Evolutionary conservation across 352 stramenopile species (phyloP).

Genomic region (Phytophthora multivora): DNA sequence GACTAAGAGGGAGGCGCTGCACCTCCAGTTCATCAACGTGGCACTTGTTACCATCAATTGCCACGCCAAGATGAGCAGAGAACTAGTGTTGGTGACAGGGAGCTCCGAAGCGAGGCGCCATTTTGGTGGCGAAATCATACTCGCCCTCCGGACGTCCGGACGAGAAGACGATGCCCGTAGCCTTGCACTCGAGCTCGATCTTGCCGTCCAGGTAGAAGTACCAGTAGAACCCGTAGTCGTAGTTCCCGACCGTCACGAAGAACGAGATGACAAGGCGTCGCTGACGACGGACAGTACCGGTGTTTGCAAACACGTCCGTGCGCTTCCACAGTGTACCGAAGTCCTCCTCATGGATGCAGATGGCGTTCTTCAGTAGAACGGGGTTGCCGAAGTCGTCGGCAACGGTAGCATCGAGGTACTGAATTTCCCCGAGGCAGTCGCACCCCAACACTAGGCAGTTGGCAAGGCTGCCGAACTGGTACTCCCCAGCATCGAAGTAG

Average conservation of each 20-base stretch:
- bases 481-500: slow-evolving; percentile 86
- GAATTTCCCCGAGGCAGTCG: slow-evolving; percentile 83
- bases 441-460: slow-evolving; percentile 79
- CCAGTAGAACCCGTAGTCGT: slow-evolving; percentile 85
- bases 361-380: slow-evolving; percentile 58
- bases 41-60: slow-evolving; percentile 63
- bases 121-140: slow-evolving; percentile 47
- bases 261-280: slow-evolving; percentile 80
- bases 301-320: slow-evolving; percentile 32
- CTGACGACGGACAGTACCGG: slow-evolving; percentile 51
- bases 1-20: slow-evolving; percentile 40
- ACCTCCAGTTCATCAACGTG: slow-evolving; percentile 61
- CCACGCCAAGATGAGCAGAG: slow-evolving; percentile 73
- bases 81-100: slow-evolving; percentile 84
- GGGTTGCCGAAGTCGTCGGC: slow-evolving; percentile 59
- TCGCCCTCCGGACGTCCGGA: slow-evolving; percentile 60
- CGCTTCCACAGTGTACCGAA: slow-evolving; percentile 81
- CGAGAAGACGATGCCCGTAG: slow-evolving; percentile 79
- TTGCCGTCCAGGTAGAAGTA: slow-evolving; percentile 73
- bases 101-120: slow-evolving; percentile 62
- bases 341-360: slow-evolving; percentile 90
- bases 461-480: slow-evolving; percentile 67
- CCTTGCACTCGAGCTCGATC: slow-evolving; percentile 82
- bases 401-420: slow-evolving; percentile 80
- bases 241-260: slow-evolving; percentile 87